Percentiles rank a stretch among this genome's conserved stretches.
These are phyloP conservation scores for Vitis hybrid DNA, from an alignment of 177 flowering plant genomes.

Conservation along the genomic window DNA sequence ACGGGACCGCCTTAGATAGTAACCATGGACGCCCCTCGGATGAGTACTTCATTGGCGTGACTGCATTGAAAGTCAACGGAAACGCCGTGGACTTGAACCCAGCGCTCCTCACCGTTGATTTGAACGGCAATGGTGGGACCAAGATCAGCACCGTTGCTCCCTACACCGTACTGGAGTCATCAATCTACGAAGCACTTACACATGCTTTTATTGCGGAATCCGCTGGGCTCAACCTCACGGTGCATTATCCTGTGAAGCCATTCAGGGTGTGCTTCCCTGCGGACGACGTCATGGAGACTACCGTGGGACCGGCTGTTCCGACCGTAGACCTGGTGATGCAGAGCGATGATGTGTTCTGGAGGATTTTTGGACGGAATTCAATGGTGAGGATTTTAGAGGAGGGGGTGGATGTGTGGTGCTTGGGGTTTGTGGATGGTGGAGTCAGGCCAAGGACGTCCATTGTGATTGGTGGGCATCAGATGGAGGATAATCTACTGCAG, in stretches of 20 bases:
- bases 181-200: conserved; percentile 28
- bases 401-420: conserved; percentile 28
- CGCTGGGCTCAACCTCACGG: conserved; percentile 24
- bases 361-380: conserved; percentile 49
- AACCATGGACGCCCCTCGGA: conserved; percentile 13
- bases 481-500: conserved; percentile 47
- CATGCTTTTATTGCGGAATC: conserved; percentile 28
- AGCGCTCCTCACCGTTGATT: conserved; percentile 25
- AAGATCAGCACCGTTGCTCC: conserved; percentile 36
- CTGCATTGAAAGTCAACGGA: conserved; percentile 29
- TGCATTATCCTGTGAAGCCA: conserved; percentile 28
- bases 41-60: conserved; percentile 37
- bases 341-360: conserved; percentile 36
- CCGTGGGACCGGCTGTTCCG: conserved; percentile 43
- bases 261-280: conserved; percentile 36
- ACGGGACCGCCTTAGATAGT: conserved; percentile 4
- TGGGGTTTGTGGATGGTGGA: conserved; percentile 53
- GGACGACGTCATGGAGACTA: conserved; percentile 14
- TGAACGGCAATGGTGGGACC: conserved; percentile 38
- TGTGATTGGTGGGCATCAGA: conserved; percentile 47
- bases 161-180: conserved; percentile 28
- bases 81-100: conserved; percentile 17
- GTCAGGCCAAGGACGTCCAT: conserved; percentile 25
- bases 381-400: conserved; percentile 31
- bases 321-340: conserved; percentile 41